phyloP scores from a whole-genome alignment of 1,284 basidiomycete species.

The Cryptococcus depauperatus region DNA sequence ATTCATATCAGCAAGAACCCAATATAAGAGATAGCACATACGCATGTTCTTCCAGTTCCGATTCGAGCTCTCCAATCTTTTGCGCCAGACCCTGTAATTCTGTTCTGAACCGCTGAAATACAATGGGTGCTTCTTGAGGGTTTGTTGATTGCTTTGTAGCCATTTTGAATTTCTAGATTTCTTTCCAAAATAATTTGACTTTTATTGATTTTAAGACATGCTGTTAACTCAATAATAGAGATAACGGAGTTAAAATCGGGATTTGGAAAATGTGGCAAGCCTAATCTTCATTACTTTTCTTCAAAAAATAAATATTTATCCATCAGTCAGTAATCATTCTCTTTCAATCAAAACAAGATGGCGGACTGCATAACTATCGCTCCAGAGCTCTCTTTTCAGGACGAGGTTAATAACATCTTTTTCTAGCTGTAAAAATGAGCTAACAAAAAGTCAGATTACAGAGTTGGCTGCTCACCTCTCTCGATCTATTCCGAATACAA shows the following conservation, averaged over 20 bases:
- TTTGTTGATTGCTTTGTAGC: slow-evolving; percentile 34
- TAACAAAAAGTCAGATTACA: slow-evolving; percentile 52
- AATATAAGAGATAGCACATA: slow-evolving; percentile 25
- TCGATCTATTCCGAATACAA: slow-evolving; percentile 55
- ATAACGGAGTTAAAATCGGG: neutral
- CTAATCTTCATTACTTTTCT: neutral
- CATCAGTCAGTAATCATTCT: too few relatives aligned
- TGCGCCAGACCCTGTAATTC: slow-evolving; percentile 76
- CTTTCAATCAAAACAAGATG: slow-evolving; percentile 36
- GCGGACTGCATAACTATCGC: slow-evolving; percentile 76
- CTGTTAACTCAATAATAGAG: neutral
- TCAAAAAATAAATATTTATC: too few relatives aligned
- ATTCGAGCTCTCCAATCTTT: slow-evolving; percentile 89
- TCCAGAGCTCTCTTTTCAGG: slow-evolving; percentile 77
- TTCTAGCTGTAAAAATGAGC: neutral
- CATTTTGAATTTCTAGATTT: too few relatives aligned
- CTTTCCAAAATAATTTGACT: slow-evolving; percentile 1
- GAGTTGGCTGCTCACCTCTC: slow-evolving; percentile 72
- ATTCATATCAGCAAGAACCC: neutral
- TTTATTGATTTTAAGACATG: neutral
- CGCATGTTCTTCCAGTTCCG: slow-evolving; percentile 81
- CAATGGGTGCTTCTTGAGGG: slow-evolving; percentile 34
- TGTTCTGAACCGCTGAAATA: slow-evolving; percentile 57
- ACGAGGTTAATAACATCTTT: slow-evolving; percentile 57
- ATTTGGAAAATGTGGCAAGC: neutral